A percentile compares a stretch with the other conserved stretches of the same genome.
Conservation (phyloP, 2,329 filamentous ascomycete genomes). For the Neopestalotiopsis clavispora region DNA sequence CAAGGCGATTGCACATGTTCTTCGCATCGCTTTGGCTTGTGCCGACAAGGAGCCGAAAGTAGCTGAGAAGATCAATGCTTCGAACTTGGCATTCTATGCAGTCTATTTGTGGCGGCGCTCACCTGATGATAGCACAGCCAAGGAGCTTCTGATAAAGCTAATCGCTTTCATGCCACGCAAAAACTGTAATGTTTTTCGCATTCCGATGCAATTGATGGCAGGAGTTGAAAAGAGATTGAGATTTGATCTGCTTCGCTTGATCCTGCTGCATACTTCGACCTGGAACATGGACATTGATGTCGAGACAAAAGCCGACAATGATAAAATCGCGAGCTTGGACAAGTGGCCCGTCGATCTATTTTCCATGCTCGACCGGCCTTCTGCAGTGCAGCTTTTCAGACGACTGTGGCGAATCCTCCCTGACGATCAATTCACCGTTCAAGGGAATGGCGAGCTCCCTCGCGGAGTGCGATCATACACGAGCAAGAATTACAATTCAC, state of each 20-base stretch:
- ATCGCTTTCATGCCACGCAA: background rate
- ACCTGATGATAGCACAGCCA: background rate
- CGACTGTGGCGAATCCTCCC: background rate
- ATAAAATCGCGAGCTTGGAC: background rate
- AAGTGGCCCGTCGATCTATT: conserved; percentile 10
- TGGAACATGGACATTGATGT: background rate
- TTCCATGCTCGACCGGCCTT: background rate
- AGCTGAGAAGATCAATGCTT: background rate
- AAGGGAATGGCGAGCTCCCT: background rate
- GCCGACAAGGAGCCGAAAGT: conserved; percentile 8
- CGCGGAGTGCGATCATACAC: background rate
- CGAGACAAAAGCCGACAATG: conserved; percentile 3
- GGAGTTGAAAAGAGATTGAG: background rate
- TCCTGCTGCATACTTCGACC: background rate
- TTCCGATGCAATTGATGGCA: background rate
- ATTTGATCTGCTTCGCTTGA: conserved; percentile 6
- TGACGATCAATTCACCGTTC: conserved; percentile 7
- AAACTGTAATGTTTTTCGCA: background rate
- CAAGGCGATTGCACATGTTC: background rate
- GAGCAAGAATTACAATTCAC: background rate
- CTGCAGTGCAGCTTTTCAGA: conserved; percentile 9
- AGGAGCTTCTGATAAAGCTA: background rate
- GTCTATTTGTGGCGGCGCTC: conserved; percentile 4
- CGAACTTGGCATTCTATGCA: background rate
- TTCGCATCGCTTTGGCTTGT: background rate